Conservation (phyloP, 306 rosid species). For the Calophaca sinica region DNA sequence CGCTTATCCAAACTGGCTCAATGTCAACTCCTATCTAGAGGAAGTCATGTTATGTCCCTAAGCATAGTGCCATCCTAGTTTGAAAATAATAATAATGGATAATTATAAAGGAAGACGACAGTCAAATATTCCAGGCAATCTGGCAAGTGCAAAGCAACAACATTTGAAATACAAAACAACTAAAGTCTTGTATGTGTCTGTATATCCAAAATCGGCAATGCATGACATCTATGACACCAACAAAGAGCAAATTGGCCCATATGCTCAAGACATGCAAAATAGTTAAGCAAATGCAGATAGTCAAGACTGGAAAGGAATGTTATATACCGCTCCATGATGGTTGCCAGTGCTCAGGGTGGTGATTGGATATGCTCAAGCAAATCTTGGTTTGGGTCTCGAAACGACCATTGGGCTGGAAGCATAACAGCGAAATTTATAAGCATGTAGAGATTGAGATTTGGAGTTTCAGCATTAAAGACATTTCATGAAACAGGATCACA, state of each 20-base stretch:
- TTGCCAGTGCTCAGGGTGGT: constrained; percentile 96
- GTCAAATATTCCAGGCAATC: constrained; percentile 9
- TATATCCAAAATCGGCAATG: background rate
- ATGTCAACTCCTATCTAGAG: constrained; percentile 13
- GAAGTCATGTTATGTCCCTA: constrained; percentile 6
- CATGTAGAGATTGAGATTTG: background rate
- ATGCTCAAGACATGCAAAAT: background rate
- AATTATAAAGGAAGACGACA: constrained; percentile 15
- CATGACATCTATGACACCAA: background rate
- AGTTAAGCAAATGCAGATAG: background rate
- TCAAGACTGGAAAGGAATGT: constrained; percentile 8
- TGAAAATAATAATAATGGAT: background rate
- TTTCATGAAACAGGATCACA: background rate
- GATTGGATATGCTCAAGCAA: constrained; percentile 88
- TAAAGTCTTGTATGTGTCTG: background rate
- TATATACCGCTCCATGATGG: constrained; percentile 87
- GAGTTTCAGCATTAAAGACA: constrained; percentile 19
- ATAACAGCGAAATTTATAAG: constrained; percentile 40
- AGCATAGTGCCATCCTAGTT: background rate
- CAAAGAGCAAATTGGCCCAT: background rate
- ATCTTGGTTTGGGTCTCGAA: constrained; percentile 88
- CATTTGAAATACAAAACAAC: background rate
- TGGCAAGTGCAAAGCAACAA: background rate
- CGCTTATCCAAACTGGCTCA: too few relatives aligned
- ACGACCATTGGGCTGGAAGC: constrained; percentile 81